Percentiles rank a stretch among this genome's conserved stretches.
Evolutionary conservation across 352 stramenopile genomes (phyloP).

Genomic region (Pythium utonaiense): DNA sequence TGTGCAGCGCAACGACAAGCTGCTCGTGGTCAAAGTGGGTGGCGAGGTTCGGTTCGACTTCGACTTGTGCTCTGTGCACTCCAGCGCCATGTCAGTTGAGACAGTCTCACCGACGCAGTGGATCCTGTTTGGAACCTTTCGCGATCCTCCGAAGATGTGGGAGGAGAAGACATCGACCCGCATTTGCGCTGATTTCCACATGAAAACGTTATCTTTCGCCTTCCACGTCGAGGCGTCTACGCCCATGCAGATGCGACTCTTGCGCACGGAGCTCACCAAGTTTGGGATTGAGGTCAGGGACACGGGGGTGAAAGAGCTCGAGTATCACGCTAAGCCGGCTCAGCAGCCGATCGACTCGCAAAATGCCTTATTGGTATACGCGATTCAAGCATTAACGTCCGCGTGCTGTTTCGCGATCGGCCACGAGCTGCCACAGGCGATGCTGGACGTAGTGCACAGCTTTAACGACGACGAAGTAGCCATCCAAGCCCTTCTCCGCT

Average conservation of each 20-base stretch:
- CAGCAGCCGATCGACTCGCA: not conserved
- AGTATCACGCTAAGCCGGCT: not conserved
- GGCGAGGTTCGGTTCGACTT: constrained; percentile 14
- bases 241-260: not conserved
- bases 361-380: constrained; percentile 1
- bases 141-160: constrained; percentile 16
- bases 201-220: constrained; percentile 22
- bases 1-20: not conserved
- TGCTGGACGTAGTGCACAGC: constrained; percentile 14
- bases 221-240: constrained; percentile 8
- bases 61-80: constrained; percentile 13
- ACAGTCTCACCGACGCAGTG: constrained; percentile 1
- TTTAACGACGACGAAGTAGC: constrained; percentile 10
- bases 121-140: constrained; percentile 16
- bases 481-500: constrained; percentile 14
- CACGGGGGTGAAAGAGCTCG: constrained; percentile 3
- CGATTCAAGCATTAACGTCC: not conserved
- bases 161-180: not conserved
- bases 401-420: constrained; percentile 15
- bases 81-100: constrained; percentile 18
- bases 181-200: constrained; percentile 18
- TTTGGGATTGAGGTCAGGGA: constrained; percentile 20
- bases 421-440: not conserved
- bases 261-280: constrained; percentile 13
- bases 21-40: constrained; percentile 5